Percentiles rank a stretch among this genome's conserved stretches.
Evolutionary conservation across 2,329 filamentous ascomycete genomes (phyloP).

Genomic region (Conoideocrella luteorostrata): DNA sequence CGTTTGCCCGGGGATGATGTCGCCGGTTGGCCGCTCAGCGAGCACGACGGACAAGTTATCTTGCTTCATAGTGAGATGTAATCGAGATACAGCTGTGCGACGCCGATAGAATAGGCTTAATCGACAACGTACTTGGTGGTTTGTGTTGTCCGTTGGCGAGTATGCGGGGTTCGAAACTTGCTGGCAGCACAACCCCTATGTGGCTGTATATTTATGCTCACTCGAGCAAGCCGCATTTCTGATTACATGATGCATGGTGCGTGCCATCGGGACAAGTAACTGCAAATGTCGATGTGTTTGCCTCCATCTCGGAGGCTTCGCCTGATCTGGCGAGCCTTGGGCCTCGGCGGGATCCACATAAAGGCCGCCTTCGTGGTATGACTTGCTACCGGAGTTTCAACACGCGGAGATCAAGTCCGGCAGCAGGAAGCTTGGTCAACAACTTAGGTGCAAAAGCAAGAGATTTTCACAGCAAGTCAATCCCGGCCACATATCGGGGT

Average conservation of each 20-base stretch:
- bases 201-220: too few relatives aligned
- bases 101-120: background rate
- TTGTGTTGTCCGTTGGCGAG: too few relatives aligned
- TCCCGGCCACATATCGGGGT: too few relatives aligned
- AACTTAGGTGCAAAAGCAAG: too few relatives aligned
- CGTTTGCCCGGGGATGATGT: conserved; percentile 59
- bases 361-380: too few relatives aligned
- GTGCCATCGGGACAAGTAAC: background rate
- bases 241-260: background rate
- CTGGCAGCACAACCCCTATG: too few relatives aligned
- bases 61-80: conserved; percentile 30
- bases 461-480: too few relatives aligned
- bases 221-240: background rate
- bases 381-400: too few relatives aligned
- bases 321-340: conserved; percentile 3
- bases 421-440: too few relatives aligned
- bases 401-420: too few relatives aligned
- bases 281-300: background rate
- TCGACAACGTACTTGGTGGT: too few relatives aligned
- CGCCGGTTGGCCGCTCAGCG: conserved; percentile 53
- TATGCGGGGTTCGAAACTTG: too few relatives aligned
- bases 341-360: conserved; percentile 2
- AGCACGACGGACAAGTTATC: conserved; percentile 50
- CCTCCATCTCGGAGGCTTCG: background rate
- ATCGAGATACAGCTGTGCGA: background rate